Evolutionary conservation across 2,329 filamentous ascomycete species (phyloP).

Genomic region (Ascochyta lentis): DNA sequence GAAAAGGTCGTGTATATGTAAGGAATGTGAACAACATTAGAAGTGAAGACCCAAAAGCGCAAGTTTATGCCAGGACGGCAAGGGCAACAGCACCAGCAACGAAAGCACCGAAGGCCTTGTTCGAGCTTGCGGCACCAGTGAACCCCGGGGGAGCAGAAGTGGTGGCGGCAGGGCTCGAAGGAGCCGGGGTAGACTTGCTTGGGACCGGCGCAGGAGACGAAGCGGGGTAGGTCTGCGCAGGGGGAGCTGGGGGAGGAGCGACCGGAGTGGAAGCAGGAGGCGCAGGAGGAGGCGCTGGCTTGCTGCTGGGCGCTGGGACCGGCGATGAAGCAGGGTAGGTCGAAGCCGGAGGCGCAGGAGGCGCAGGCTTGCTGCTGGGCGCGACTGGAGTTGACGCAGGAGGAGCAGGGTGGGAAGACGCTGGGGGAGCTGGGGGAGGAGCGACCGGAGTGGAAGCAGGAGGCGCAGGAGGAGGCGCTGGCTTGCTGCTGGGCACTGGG

Average conservation of each 20-base stretch:
- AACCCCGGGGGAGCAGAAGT: conserved; percentile 23
- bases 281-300: not conserved
- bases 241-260: conserved; percentile 8
- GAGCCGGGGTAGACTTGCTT: conserved; percentile 11
- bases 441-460: conserved; percentile 12
- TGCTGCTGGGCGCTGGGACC: conserved; percentile 3
- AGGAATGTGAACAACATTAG: conserved; percentile 15
- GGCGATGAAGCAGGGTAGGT: conserved; percentile 15
- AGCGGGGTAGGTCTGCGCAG: conserved; percentile 12
- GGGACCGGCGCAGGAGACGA: conserved; percentile 9
- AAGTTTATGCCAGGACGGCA: conserved; percentile 26
- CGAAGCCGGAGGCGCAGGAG: conserved; percentile 5
- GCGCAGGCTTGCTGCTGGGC: not conserved
- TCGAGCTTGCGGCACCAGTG: conserved; percentile 34
- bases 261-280: conserved; percentile 12
- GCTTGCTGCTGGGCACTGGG: conserved; percentile 6
- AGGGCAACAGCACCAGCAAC: conserved; percentile 34
- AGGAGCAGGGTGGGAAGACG: conserved; percentile 8
- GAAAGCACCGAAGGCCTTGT: conserved; percentile 34
- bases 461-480: conserved; percentile 2
- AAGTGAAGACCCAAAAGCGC: not conserved
- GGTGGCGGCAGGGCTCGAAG: conserved; percentile 15
- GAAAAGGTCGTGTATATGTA: conserved; percentile 7
- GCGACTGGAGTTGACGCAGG: conserved; percentile 1
- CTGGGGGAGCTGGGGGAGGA: conserved; percentile 8